phyloP scores from a whole-genome alignment of 768 basidiomycete genomes.

The Zangia roseola region DNA sequence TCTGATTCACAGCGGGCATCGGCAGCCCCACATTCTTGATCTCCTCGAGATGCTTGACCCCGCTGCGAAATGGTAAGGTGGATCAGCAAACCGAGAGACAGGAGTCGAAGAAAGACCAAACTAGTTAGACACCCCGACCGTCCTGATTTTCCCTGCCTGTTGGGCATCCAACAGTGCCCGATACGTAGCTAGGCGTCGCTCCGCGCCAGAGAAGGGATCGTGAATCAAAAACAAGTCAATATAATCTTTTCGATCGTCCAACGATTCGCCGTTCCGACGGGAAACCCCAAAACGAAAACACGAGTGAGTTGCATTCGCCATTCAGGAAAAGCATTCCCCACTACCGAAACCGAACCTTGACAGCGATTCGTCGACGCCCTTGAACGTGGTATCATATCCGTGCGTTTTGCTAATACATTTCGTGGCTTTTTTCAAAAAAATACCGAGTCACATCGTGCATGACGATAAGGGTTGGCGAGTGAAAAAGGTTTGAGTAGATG shows the following conservation, averaged over 20 bases:
- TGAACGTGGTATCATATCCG: conserved; percentile 60
- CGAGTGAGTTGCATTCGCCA: conserved; percentile 8
- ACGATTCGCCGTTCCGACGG: too few species aligned
- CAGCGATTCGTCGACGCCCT: conserved; percentile 61
- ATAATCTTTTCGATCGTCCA: conserved; percentile 40
- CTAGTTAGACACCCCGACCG: conserved; percentile 87
- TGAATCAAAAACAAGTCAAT: conserved; percentile 81
- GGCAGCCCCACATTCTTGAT: conserved; percentile 60
- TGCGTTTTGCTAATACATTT: conserved; percentile 59
- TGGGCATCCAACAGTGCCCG: conserved; percentile 65
- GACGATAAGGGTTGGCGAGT: conserved; percentile 4
- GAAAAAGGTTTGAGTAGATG: too few species aligned
- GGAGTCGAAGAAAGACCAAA: conserved; percentile 32
- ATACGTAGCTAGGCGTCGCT: conserved; percentile 68
- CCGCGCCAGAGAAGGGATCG: conserved; percentile 61
- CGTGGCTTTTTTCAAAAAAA: conserved; percentile 45
- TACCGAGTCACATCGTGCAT: not conserved
- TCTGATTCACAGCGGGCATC: conserved; percentile 75
- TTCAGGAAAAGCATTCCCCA: conserved; percentile 15
- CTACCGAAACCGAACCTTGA: conserved; percentile 56
- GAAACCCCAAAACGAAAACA: not conserved
- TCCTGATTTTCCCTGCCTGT: conserved; percentile 61
- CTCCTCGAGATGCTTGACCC: conserved; percentile 72
- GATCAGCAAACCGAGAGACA: not conserved
- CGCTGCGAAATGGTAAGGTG: conserved; percentile 39